Evolutionary conservation across 1,284 basidiomycete species (phyloP), one percentile per base, ranked within the genome.

Genomic region (Irpex lacteus): DNA sequence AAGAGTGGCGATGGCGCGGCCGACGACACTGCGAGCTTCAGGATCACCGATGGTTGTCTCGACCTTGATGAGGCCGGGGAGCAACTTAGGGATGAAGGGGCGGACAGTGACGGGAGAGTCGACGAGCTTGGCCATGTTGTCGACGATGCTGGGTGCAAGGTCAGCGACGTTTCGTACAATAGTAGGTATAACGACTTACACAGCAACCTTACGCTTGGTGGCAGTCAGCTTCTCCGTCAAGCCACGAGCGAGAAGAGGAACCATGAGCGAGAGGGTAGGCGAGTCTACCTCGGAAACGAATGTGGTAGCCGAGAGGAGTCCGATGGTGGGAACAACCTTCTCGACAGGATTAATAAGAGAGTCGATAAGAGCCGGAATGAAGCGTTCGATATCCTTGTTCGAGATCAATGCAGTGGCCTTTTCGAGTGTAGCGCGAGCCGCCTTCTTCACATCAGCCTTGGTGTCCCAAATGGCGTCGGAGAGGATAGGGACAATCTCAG

Each of bases 261-360:
- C 97, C 95, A 99, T 98, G 71, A 99, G 91, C 71, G 98, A 98
- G 72, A 99, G 92, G 70, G 98, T 99, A 67, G 98, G 90, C 68
- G 97, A 96, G 78, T 99, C 98, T 82, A 99, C 98, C 86, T 99
- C 98, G 68, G 96, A 95, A 90, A 99, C 98, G 90, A 99, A 99
- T 78, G 98, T 99, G 81, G 98, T 99, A 66, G 98, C 91, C 78
- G 96, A 96, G 79, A 99, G 95, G 80, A 98, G 92, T 75, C 87
- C 86, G 75, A 99, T 95, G 73, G 96, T 98, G 76, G 92, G 94
- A 74, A 96, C 92, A 69, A 98, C 97, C 88, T 99, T 96, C 86
- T 99, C 97, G 72, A 98, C 95, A 74, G 98, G 98, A 87, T 99
- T 96, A 83, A 98, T 96, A 74, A 99, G 85, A 78, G 95, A 92